phyloP scores from a whole-genome alignment of 176 grass and related monocot genomes.

The Olyra latifolia region DNA sequence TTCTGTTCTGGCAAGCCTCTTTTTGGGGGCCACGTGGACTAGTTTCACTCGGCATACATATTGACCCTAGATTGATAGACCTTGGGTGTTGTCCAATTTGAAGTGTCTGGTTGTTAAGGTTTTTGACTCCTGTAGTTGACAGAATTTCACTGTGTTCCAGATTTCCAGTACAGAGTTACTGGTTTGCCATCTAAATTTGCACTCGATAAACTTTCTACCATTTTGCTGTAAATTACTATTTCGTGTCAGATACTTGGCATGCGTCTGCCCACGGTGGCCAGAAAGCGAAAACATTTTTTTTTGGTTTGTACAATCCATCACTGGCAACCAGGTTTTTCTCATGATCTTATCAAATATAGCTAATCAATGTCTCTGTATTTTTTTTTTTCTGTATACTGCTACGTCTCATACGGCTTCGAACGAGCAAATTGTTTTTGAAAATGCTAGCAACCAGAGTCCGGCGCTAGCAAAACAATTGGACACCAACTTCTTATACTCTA shows the following conservation, averaged over 20 bases:
- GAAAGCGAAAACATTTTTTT: background rate
- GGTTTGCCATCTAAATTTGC: slow-evolving; percentile 22
- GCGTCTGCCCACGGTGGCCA: background rate
- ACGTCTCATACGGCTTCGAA: background rate
- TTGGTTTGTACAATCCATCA: background rate
- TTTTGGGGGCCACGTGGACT: slow-evolving; percentile 18
- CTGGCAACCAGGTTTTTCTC: background rate
- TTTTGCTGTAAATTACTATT: background rate
- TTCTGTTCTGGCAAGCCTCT: slow-evolving; percentile 27
- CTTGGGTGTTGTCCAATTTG: slow-evolving; percentile 8
- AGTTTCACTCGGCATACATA: slow-evolving; percentile 36
- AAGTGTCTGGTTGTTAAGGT: slow-evolving; percentile 5
- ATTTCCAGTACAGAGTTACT: background rate
- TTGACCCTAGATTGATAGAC: slow-evolving; percentile 45
- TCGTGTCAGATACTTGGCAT: background rate
- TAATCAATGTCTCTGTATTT: background rate
- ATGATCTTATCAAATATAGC: background rate
- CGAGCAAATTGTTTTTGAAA: background rate
- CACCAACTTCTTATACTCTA: too few relatives aligned
- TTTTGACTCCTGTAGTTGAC: background rate
- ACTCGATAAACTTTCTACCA: background rate
- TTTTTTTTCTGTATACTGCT: background rate
- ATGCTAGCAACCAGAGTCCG: too few relatives aligned
- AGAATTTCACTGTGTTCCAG: background rate
- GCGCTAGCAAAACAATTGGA: too few relatives aligned